Conservation (phyloP, 148 eudicot species). For the Talinum fruticosum region DNA sequence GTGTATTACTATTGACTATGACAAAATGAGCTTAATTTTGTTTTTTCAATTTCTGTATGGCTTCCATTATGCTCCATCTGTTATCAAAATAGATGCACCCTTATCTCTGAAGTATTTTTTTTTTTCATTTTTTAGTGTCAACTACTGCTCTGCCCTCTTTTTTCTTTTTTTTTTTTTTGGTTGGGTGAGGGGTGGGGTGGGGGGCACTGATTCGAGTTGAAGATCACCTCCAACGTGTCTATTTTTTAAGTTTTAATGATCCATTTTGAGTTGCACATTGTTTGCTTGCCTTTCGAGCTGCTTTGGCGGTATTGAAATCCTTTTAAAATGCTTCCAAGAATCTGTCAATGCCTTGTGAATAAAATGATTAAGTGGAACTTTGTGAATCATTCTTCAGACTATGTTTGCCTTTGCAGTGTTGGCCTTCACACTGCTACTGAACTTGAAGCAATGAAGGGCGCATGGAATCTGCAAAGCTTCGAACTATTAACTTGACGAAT, state of each 20-base stretch:
- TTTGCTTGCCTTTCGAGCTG: neutral
- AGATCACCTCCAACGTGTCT: neutral
- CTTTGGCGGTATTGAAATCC: neutral
- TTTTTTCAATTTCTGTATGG: no score
- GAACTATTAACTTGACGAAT: slow-evolving; percentile 64
- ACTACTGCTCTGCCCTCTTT: no score
- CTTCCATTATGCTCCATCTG: no score
- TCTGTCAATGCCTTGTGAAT: neutral
- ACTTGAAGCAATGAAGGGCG: slow-evolving; percentile 72
- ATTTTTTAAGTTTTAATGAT: no score
- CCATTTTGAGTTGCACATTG: neutral
- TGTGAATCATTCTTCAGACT: neutral
- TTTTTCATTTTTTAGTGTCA: no score
- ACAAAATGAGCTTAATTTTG: no score
- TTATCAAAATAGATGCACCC: neutral
- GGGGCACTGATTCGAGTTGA: neutral
- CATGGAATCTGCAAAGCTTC: slow-evolving; percentile 68
- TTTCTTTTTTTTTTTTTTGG: neutral
- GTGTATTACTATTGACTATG: no score
- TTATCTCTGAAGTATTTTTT: neutral
- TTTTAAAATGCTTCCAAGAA: neutral
- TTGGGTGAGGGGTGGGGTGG: neutral
- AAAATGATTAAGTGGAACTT: neutral
- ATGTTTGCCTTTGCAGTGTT: slow-evolving; percentile 54
- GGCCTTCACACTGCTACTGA: slow-evolving; percentile 78